Evolutionary conservation across 306 rosid species (phyloP), one percentile per base, ranked within the genome.

Genomic region (Casuarina equisetifolia): DNA sequence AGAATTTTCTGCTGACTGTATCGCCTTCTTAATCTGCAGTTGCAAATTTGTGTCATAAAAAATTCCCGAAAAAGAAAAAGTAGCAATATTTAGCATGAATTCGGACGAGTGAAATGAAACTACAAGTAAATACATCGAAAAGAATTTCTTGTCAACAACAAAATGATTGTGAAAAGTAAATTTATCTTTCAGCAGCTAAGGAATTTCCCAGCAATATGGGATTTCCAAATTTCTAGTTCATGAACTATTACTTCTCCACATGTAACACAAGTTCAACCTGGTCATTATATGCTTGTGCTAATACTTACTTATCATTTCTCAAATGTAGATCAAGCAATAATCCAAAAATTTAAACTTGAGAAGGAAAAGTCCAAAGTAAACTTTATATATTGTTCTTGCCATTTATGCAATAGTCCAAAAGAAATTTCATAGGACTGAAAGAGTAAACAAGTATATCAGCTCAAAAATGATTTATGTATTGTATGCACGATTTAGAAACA

Each of bases 11-110:
- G 90, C 97, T 9, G 92, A 89, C 70, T 49, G 74, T 84, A 94
- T 84, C 4, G 75, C 86, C 87, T 75, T 87, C 86, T 94, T 92
- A 77, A 94, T 76, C 98, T 92, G 88, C 77, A 82, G 82, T 53
- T 64, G 75, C 50, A 72, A 78, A 70, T 71, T 74, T 49, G 64
- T 70, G 76, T 44, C 50, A 75, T 88, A 32, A 90, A 11, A 72
- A 70, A 74, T 36, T 72, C 39, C 35, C 32, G 32, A 25, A 25
- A 25, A 25, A 25, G 16, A 78, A 69, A 19, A 6, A 16, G 32
- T 36, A 48, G 55, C 19, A 61, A 54, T 43, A 5, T 51, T 36
- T 77, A 45, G 10, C 20, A 9, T n/a, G 59, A 17, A 42, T 72
- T 73, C 57, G 19, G 13, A 57, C 17, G 50, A 73, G n/a, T 40